Percentiles rank a stretch among this genome's conserved stretches.
Conservation (phyloP, 2,329 filamentous ascomycete species). For the Sarocladium brachiariae region DNA sequence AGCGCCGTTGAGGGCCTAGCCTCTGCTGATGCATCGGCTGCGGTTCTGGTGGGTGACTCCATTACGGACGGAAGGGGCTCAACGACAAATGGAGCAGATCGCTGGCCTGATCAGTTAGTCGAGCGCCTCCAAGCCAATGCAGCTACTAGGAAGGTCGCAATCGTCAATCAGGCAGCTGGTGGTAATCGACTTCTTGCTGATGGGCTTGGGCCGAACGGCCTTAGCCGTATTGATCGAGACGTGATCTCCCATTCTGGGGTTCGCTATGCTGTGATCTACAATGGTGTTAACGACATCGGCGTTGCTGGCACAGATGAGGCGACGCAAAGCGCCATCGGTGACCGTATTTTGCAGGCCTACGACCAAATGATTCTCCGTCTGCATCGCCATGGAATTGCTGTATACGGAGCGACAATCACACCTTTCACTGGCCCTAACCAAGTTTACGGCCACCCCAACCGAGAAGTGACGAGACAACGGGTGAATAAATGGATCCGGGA, state of each 20-base stretch:
- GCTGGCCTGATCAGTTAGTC: constrained; percentile 37
- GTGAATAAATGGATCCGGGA: constrained; percentile 54
- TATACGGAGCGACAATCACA: constrained; percentile 51
- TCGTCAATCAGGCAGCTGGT: constrained; percentile 56
- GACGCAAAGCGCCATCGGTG: constrained; percentile 38
- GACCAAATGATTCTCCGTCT: constrained; percentile 47
- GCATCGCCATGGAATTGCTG: constrained; percentile 43
- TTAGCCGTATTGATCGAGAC: constrained; percentile 52
- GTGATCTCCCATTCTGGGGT: constrained; percentile 49
- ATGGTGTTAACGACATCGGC: constrained; percentile 61
- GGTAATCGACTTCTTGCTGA: constrained; percentile 56
- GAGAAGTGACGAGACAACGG: constrained; percentile 46
- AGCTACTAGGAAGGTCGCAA: constrained; percentile 33
- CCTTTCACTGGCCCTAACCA: constrained; percentile 37
- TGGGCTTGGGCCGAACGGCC: constrained; percentile 51
- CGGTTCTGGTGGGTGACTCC: constrained; percentile 57
- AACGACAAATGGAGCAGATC: constrained; percentile 50
- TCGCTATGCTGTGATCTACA: constrained; percentile 50
- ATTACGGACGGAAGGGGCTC: constrained; percentile 59
- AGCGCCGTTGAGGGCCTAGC: constrained; percentile 50
- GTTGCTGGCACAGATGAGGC: constrained; percentile 32
- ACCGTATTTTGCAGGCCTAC: constrained; percentile 45
- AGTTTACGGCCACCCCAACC: constrained; percentile 41
- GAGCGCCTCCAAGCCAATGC: constrained; percentile 32
- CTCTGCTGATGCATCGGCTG: constrained; percentile 28